Evolutionary conservation across 208 protist species (phyloP).

Genomic region (Trypanosoma brucei): DNA sequence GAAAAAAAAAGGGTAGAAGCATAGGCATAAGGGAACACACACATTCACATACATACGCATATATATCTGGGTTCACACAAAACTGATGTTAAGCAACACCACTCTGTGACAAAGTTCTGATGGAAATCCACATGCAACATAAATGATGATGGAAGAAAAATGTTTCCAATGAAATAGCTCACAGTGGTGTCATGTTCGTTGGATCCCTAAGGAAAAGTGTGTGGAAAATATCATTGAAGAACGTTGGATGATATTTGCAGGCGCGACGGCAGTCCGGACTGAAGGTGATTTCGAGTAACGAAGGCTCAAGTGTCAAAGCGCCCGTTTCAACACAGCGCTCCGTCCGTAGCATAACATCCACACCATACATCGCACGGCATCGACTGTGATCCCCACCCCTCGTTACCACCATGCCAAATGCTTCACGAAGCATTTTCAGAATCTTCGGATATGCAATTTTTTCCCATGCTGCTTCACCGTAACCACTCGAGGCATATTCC

Average conservation of each 20-base stretch:
- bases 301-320: constrained; percentile 18
- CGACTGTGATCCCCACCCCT: constrained; percentile 9
- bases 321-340: neutral
- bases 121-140: too few species aligned
- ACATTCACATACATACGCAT: too few species aligned
- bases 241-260: constrained; percentile 23
- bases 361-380: constrained; percentile 29
- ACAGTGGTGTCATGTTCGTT: constrained; percentile 27
- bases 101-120: too few species aligned
- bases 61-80: too few species aligned
- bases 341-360: constrained; percentile 27
- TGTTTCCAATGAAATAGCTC: neutral
- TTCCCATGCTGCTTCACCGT: constrained; percentile 15
- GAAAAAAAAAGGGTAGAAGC: neutral
- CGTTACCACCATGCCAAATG: constrained; percentile 9
- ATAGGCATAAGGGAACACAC: neutral
- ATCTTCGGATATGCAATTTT: constrained; percentile 24
- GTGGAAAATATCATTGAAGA: constrained; percentile 31
- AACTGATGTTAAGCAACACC: too few species aligned
- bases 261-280: constrained; percentile 33
- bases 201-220: constrained; percentile 28
- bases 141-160: too few species aligned
- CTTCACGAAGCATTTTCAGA: constrained; percentile 23
- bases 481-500: constrained; percentile 24
- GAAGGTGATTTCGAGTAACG: constrained; percentile 31